Evolutionary conservation across 352 stramenopile species (phyloP), one percentile per base, ranked within the genome.

Genomic region (Phytophthora agathidicida): DNA sequence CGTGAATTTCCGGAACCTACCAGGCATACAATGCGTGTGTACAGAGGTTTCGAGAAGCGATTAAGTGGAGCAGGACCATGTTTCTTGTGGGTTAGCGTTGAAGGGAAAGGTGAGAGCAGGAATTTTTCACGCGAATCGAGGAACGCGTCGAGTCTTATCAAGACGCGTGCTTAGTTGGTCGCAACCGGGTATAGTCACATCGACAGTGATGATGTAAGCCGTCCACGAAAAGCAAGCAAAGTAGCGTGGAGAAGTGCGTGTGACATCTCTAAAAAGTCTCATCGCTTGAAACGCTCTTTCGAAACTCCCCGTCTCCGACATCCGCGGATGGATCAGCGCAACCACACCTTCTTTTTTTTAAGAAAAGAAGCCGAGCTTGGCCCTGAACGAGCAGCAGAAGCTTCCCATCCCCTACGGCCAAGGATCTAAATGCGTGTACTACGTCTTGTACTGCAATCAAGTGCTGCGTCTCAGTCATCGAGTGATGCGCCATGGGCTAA

Each of bases 231-330:
- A 14, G 33, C 8, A 6, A 44, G 24, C 27, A 44, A 41, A 17
- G 14, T n/a, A 23, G 11, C 7, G 31, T 38, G 48, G 27, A 57
- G 41, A 42, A 49, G 51, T 17, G n/a, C 31, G 10, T 71, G 56
- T 20, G 62, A 71, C 62, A 71, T 48, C 16, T 5, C 30, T 5
- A 13, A 38, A 72, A 38, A 72, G 41, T 71, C 37, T 41, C 56
- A 71, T 63, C 43, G 59, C 43, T 64, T 33, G 46, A 68, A 73
- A 73, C 64, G 64, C 19, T 55, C 11, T 7, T 9, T 43, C 7
- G 49, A 72, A 68, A 71, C 62, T 49, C 36, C 58, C 37, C 8
- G 41, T 51, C 43, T 59, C 47, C 45, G 35, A n/a, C n/a, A n/a
- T n/a, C n/a, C n/a, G n/a, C n/a, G n/a, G n/a, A n/a, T n/a, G n/a